A percentile compares a stretch with the other conserved stretches of the same genome.
Evolutionary conservation across 208 protist species (phyloP).

Genomic region (Angomonas ambiguus): DNA sequence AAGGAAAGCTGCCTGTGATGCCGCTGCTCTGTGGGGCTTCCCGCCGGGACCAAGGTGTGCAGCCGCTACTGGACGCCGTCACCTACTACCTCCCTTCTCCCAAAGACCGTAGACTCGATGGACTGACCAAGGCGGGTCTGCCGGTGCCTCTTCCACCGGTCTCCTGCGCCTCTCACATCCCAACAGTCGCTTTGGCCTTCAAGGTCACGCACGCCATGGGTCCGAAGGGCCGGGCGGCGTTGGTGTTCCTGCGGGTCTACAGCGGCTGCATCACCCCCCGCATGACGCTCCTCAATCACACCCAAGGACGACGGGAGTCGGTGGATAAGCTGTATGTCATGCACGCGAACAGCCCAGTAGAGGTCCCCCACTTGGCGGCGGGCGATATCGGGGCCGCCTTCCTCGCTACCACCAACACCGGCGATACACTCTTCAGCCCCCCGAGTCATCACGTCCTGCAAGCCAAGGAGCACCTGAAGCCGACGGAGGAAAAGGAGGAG

Average conservation of each 20-base stretch:
- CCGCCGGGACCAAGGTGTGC: conserved; percentile 87
- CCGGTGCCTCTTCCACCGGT: conserved; percentile 41
- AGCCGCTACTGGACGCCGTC: conserved; percentile 90
- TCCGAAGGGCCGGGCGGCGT: conserved; percentile 66
- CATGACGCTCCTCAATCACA: conserved; percentile 69
- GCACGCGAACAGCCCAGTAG: conserved; percentile 72
- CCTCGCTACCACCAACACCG: conserved; percentile 55
- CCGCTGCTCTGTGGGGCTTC: conserved; percentile 91
- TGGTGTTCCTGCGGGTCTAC: conserved; percentile 92
- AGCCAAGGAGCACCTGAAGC: conserved; percentile 21
- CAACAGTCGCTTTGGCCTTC: conserved; percentile 88
- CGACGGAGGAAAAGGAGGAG: conserved; percentile 27
- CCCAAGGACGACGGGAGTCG: conserved; percentile 30
- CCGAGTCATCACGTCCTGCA: conserved; percentile 32
- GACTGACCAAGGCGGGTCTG: conserved; percentile 35
- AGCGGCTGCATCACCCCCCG: conserved; percentile 70
- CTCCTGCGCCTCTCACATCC: conserved; percentile 23
- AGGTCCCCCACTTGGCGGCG: conserved; percentile 64
- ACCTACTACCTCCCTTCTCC: conserved; percentile 91
- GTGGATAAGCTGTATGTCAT: conserved; percentile 90
- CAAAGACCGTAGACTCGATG: conserved; percentile 57
- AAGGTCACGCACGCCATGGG: conserved; percentile 83
- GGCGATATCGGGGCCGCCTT: conserved; percentile 84
- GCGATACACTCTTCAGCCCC: conserved; percentile 72
- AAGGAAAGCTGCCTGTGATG: conserved; percentile 29